These are phyloP conservation scores for Curvularia sp. DNA, from an alignment of 2,329 filamentous ascomycete species.

Conservation along the genomic window DNA sequence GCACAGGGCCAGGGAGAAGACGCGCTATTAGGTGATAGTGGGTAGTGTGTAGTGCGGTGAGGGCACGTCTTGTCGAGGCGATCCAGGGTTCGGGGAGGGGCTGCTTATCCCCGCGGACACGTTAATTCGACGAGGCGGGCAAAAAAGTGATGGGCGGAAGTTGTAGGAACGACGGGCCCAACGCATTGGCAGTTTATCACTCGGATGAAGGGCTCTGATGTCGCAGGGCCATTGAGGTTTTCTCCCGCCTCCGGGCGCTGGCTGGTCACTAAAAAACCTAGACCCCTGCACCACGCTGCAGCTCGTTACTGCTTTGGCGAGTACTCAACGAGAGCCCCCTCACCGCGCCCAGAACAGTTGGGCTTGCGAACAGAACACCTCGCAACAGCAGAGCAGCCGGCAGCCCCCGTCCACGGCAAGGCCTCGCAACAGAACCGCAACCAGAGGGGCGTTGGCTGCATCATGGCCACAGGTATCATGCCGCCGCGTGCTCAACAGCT, in stretches of 20 bases:
- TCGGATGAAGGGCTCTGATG: slow-evolving; percentile 25
- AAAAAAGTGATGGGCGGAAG: slow-evolving; percentile 26
- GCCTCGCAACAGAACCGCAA: too few species aligned
- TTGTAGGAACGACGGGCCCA: slow-evolving; percentile 32
- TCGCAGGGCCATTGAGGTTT: slow-evolving; percentile 42
- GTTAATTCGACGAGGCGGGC: slow-evolving; percentile 12
- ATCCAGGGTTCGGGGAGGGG: slow-evolving; percentile 26
- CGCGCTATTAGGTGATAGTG: slow-evolving; percentile 21
- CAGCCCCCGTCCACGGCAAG: too few species aligned
- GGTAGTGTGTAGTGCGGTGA: slow-evolving; percentile 19
- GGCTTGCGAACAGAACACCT: slow-evolving; percentile 22
- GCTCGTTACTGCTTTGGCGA: slow-evolving; percentile 34
- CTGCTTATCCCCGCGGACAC: slow-evolving; percentile 16
- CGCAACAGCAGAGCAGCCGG: background rate
- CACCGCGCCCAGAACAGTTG: slow-evolving; percentile 31
- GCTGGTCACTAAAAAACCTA: slow-evolving; percentile 36
- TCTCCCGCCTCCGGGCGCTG: slow-evolving; percentile 32
- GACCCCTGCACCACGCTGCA: slow-evolving; percentile 35
- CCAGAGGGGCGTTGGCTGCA: too few species aligned
- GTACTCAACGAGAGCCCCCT: slow-evolving; percentile 31
- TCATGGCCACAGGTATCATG: background rate
- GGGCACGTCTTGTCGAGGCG: slow-evolving; percentile 10
- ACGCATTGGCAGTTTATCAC: slow-evolving; percentile 46
- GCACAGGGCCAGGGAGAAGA: slow-evolving; percentile 25
- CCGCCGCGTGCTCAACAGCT: slow-evolving; percentile 26